Conservation (phyloP, 352 stramenopile genomes). For the Phytophthora idaei region DNA sequence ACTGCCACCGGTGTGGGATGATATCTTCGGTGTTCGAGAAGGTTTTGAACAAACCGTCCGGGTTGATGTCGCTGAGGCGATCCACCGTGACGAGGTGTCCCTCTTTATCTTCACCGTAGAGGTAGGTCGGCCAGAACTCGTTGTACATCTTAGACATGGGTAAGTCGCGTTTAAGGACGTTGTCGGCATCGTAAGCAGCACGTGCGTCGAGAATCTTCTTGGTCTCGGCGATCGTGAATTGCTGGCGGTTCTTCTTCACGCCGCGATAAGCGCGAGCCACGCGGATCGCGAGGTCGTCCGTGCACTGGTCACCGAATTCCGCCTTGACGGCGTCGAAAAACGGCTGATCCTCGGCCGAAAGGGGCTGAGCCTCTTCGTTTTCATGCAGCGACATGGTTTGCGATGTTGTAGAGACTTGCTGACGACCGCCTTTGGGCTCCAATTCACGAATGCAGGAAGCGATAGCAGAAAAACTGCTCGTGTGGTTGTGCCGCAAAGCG, state of each 20-base stretch:
- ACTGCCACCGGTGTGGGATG: constrained; percentile 69
- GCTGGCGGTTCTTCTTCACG: constrained; percentile 73
- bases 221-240: constrained; percentile 65
- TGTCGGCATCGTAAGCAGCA: constrained; percentile 48
- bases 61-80: constrained; percentile 66
- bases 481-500: constrained; percentile 29
- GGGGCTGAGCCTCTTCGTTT: constrained; percentile 48
- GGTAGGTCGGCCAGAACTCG: constrained; percentile 63
- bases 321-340: constrained; percentile 65
- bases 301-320: constrained; percentile 57
- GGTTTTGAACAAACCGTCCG: constrained; percentile 63
- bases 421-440: background rate
- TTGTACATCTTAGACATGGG: constrained; percentile 66
- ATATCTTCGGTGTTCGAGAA: constrained; percentile 64
- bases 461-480: constrained; percentile 13
- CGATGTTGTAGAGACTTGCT: constrained; percentile 1
- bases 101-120: constrained; percentile 77
- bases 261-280: constrained; percentile 61
- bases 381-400: constrained; percentile 44
- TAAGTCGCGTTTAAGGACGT: constrained; percentile 54
- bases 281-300: constrained; percentile 68
- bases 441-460: constrained; percentile 25
- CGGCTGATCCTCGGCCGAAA: constrained; percentile 55
- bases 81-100: constrained; percentile 77
- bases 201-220: constrained; percentile 72